Conservation (phyloP, 2,329 filamentous ascomycete species). For the Aspergillus hiratsukae region DNA sequence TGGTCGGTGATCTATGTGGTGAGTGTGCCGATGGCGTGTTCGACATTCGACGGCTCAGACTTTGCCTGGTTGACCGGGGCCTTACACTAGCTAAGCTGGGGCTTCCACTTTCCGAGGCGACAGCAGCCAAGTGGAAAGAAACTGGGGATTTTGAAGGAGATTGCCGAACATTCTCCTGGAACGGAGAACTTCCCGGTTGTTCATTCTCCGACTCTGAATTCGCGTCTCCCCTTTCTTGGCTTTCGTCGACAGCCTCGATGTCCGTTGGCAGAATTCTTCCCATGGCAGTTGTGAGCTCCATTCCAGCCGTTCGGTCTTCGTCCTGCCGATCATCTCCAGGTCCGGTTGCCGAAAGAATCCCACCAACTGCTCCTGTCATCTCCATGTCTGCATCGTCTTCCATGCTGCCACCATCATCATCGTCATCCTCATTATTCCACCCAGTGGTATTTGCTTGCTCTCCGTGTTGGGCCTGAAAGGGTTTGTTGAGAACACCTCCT, state of each 20-base stretch:
- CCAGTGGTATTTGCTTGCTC: constrained; percentile 18
- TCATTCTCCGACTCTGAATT: constrained; percentile 54
- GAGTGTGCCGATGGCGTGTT: constrained; percentile 40
- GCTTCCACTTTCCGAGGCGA: constrained; percentile 50
- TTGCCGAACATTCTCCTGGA: constrained; percentile 33
- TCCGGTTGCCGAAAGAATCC: constrained; percentile 38
- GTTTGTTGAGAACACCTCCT: constrained; percentile 37
- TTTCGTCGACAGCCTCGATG: constrained; percentile 37
- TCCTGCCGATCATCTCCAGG: constrained; percentile 35
- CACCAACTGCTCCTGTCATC: constrained; percentile 49
- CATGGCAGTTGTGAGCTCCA: constrained; percentile 64
- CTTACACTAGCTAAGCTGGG: constrained; percentile 54
- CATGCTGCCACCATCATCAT: constrained; percentile 22
- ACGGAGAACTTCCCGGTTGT: constrained; percentile 45
- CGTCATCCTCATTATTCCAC: constrained; percentile 20
- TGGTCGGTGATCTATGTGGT: constrained; percentile 37
- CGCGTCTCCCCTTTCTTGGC: constrained; percentile 54
- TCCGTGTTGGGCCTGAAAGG: constrained; percentile 2
- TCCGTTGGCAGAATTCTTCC: constrained; percentile 56
- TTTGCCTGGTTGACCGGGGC: constrained; percentile 44
- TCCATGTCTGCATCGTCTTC: constrained; percentile 53
- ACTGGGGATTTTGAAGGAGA: constrained; percentile 27
- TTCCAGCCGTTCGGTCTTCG: constrained; percentile 52
- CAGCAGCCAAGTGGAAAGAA: constrained; percentile 33
- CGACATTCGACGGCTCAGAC: constrained; percentile 40